Evolutionary conservation across 495 filamentous ascomycete species (phyloP).

Genomic region (Bacidia gigantensis): DNA sequence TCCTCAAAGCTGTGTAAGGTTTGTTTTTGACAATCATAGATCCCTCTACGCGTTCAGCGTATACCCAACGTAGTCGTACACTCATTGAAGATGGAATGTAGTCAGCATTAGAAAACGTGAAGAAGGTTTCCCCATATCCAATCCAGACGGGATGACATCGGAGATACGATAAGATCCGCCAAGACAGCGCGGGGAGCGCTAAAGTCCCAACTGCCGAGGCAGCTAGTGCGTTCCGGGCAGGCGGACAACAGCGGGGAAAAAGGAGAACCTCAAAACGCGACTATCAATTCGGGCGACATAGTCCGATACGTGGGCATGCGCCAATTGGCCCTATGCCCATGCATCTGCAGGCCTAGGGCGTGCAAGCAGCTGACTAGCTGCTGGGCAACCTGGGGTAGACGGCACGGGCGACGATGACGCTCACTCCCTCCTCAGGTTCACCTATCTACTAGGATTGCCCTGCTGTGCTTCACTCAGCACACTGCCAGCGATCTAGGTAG

Average conservation of each 20-base stretch:
- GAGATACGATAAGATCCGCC: background rate
- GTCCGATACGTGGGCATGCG: background rate
- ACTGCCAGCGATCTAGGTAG: too few species aligned
- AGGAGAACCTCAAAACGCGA: background rate
- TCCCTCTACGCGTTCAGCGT: too few species aligned
- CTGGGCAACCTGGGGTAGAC: too few species aligned
- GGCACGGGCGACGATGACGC: background rate
- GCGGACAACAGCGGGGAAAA: background rate
- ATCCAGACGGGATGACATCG: background rate
- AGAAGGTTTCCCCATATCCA: background rate
- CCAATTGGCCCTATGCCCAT: background rate
- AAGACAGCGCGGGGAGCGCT: background rate
- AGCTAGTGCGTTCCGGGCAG: background rate
- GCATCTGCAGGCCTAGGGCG: background rate
- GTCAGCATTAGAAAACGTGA: background rate
- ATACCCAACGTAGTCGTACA: too few species aligned
- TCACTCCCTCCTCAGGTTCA: background rate
- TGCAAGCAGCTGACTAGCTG: background rate
- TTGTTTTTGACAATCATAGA: too few species aligned
- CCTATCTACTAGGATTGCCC: background rate
- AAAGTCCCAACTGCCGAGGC: background rate
- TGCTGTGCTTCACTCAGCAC: too few species aligned
- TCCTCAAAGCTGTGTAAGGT: too few species aligned
- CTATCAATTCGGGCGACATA: background rate
- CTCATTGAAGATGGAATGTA: background rate